Percentiles rank a stretch among this genome's conserved stretches.
These are phyloP conservation scores for Filobasidium floriforme DNA, from an alignment of 768 basidiomycete species.

Conservation along the genomic window DNA sequence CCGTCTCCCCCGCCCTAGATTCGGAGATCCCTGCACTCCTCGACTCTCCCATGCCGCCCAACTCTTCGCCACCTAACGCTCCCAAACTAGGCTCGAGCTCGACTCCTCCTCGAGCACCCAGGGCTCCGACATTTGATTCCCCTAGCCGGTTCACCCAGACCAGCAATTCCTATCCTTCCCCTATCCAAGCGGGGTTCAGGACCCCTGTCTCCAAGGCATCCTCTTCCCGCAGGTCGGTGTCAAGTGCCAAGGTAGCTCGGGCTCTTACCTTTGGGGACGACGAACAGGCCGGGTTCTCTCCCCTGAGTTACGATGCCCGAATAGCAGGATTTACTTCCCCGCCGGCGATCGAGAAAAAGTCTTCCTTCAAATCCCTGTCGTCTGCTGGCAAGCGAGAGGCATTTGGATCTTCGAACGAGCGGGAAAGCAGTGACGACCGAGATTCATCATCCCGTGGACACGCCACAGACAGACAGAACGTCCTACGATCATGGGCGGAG, in stretches of 20 bases:
- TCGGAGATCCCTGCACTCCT: too few species aligned
- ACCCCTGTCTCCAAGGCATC: slow-evolving; percentile 6
- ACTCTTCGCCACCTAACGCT: background rate
- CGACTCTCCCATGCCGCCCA: background rate
- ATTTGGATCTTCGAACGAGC: background rate
- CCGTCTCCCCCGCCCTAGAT: too few species aligned
- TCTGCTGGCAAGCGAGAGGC: background rate
- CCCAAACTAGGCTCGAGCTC: background rate
- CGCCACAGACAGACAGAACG: too few species aligned
- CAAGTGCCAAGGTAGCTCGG: slow-evolving; percentile 7
- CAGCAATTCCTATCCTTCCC: background rate
- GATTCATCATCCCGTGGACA: too few species aligned
- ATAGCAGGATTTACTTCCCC: background rate
- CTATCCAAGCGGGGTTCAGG: slow-evolving; percentile 5
- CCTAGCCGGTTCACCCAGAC: background rate
- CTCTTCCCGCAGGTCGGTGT: background rate
- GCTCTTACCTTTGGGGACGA: slow-evolving; percentile 3
- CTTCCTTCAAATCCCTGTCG: background rate
- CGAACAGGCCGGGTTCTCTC: background rate
- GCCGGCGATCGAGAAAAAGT: background rate
- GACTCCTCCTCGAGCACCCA: background rate
- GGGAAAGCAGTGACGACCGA: too few species aligned
- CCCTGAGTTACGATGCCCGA: background rate
- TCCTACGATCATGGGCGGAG: too few species aligned
- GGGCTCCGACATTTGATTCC: slow-evolving; percentile 3